These are phyloP conservation scores for Penicillium fimorum DNA, from an alignment of 495 filamentous ascomycete genomes.

Conservation along the genomic window DNA sequence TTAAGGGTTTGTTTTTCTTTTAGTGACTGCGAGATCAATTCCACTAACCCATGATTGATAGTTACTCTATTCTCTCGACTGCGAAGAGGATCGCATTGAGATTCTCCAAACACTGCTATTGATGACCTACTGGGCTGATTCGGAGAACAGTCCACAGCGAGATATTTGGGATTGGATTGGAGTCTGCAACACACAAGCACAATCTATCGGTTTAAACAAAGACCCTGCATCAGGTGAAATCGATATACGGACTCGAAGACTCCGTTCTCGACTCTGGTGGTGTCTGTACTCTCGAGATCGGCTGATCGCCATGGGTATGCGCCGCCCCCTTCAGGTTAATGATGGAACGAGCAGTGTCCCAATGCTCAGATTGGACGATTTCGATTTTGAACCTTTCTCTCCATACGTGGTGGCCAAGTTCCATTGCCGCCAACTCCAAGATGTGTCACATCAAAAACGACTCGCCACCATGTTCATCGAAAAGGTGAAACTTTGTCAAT, in stretches of 20 bases:
- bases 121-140: conserved; percentile 85
- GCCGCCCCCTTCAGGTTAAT: conserved; percentile 81
- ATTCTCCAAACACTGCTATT: conserved; percentile 76
- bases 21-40: neutral
- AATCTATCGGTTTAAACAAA: conserved; percentile 77
- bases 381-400: conserved; percentile 66
- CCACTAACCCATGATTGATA: conserved; percentile 17
- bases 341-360: conserved; percentile 82
- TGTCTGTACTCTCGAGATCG: conserved; percentile 87
- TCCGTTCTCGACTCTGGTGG: conserved; percentile 89
- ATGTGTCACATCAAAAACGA: conserved; percentile 57
- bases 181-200: conserved; percentile 73
- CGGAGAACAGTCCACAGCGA: conserved; percentile 56
- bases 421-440: conserved; percentile 41
- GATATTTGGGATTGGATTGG: conserved; percentile 92
- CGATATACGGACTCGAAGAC: conserved; percentile 52
- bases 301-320: conserved; percentile 80
- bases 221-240: conserved; percentile 68
- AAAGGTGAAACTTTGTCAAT: conserved; percentile 79
- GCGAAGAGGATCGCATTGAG: conserved; percentile 75
- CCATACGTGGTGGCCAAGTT: conserved; percentile 39
- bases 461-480: conserved; percentile 83
- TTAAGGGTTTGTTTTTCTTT: conserved; percentile 56
- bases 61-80: conserved; percentile 78
- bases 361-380: conserved; percentile 75